Conservation (phyloP, 2,329 filamentous ascomycete genomes). For the Coniochaeta sp. region DNA sequence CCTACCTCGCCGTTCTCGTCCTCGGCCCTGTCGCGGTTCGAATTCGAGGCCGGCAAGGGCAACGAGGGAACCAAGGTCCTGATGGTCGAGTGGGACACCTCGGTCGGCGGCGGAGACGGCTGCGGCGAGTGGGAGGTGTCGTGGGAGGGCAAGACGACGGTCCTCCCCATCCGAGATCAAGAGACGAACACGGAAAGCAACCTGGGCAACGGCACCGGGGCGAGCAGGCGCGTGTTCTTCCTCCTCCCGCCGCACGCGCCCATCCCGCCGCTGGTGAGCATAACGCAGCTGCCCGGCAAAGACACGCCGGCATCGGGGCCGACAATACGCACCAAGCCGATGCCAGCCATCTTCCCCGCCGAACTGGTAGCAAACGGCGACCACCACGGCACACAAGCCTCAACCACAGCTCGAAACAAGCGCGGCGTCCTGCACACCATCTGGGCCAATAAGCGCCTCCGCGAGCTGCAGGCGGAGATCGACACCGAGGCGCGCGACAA, state of each 20-base stretch:
- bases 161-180: conserved; percentile 59
- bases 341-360: conserved; percentile 80
- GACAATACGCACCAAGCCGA: conserved; percentile 63
- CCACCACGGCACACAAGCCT: neutral
- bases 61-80: conserved; percentile 85
- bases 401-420: conserved; percentile 54
- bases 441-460: conserved; percentile 79
- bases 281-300: conserved; percentile 37
- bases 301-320: neutral
- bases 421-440: conserved; percentile 83
- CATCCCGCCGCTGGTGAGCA: conserved; percentile 65
- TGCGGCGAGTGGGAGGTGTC: conserved; percentile 61
- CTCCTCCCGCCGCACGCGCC: conserved; percentile 65
- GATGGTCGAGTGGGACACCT: conserved; percentile 80
- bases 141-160: conserved; percentile 74
- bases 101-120: conserved; percentile 27
- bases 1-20: conserved; percentile 37
- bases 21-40: conserved; percentile 70
- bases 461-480: conserved; percentile 71
- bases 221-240: conserved; percentile 65
- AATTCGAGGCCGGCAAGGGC: conserved; percentile 70
- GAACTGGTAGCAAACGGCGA: conserved; percentile 62
- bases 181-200: conserved; percentile 25
- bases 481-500: conserved; percentile 65
- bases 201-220: conserved; percentile 23